These are phyloP conservation scores for Candida sp. DNA, from an alignment of 1,139 yeast species.

Conservation along the genomic window DNA sequence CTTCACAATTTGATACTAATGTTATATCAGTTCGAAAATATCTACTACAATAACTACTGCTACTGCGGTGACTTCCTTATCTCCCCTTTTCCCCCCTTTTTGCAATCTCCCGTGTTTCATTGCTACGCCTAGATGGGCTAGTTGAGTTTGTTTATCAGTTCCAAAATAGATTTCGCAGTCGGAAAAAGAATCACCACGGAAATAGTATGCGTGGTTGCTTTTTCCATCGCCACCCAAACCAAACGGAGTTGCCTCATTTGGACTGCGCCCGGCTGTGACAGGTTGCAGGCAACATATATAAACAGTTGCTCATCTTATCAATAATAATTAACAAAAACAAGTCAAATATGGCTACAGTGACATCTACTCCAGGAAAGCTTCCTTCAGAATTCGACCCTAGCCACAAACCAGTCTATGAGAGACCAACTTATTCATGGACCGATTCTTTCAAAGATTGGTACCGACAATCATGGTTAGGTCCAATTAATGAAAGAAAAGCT, in stretches of 20 bases:
- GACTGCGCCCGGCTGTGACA: not conserved
- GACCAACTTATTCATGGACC: slow-evolving; percentile 23
- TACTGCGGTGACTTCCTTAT: too few species aligned
- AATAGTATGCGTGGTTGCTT: not conserved
- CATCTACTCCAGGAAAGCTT: not conserved
- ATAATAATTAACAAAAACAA: too few species aligned
- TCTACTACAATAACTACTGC: too few species aligned
- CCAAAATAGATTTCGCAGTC: too few species aligned
- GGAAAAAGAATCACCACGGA: not conserved
- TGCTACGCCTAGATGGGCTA: too few species aligned
- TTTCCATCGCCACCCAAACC: not conserved
- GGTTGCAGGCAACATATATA: too few species aligned
- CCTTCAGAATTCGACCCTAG: not conserved
- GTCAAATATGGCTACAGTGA: not conserved
- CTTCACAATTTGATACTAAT: too few species aligned
- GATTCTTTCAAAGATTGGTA: slow-evolving; percentile 38
- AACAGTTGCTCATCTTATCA: too few species aligned
- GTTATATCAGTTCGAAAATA: too few species aligned
- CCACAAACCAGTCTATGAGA: slow-evolving; percentile 1
- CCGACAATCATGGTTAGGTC: slow-evolving; percentile 22
- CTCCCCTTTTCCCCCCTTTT: too few species aligned
- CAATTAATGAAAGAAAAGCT: slow-evolving; percentile 24
- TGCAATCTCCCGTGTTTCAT: too few species aligned
- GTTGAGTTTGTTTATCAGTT: too few species aligned
- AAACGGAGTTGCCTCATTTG: not conserved